Base-by-base conservation (phyloP, 1,139 yeast genomes). In the Spathaspora sp. region DNA sequence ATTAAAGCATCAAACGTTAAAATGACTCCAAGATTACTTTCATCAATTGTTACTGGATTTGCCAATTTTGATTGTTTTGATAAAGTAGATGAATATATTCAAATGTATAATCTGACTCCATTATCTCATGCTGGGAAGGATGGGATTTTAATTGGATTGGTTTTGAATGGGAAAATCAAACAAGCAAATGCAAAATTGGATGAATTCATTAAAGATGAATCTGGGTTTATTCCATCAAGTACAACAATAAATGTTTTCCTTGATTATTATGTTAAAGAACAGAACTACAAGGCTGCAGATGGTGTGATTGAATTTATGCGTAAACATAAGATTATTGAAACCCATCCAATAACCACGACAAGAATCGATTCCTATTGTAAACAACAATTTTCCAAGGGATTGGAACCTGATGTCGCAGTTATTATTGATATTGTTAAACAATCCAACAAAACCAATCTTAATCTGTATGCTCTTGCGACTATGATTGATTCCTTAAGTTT, bases 331-430 rank as follows among this genome's bases (percentile, higher is more conserved):
- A 65, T 84, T 33, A 60, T 71, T 31, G 87, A 86, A 25, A 89
- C 84, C 58, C 73, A 81, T 43, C 82, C 81, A 13, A 84, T 93
- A 1, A 81, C 81, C 61, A 78, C 91, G n/a, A 77, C 78, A 36
- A 65, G 85, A 29, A 73, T 85, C 46, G 84, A 84, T 57, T 64
- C 76, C 45, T 72, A 78, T 54, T 74, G 84, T 65, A 82, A 80
- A 59, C 55, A 68, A 34, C 69, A 76, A 42, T 67, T 68, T 39
- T 65, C 68, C 8, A 72, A 65, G 45, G 81, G 84, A 10, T 60
- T 70, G 45, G 61, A 65, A n/a, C 78, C 84, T 3, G 63, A 72
- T 34, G 65, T 69, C 8, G 65, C 65, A 15, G 62, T 61, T 2
- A 63, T 84, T 42, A 62, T 84, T 43, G 51, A 59, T 2, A 74